A percentile compares a stretch with the other conserved stretches of the same genome.
These are phyloP conservation scores for Arabidopsis suecica DNA, from an alignment of 345 rosid species.

Conservation along the genomic window DNA sequence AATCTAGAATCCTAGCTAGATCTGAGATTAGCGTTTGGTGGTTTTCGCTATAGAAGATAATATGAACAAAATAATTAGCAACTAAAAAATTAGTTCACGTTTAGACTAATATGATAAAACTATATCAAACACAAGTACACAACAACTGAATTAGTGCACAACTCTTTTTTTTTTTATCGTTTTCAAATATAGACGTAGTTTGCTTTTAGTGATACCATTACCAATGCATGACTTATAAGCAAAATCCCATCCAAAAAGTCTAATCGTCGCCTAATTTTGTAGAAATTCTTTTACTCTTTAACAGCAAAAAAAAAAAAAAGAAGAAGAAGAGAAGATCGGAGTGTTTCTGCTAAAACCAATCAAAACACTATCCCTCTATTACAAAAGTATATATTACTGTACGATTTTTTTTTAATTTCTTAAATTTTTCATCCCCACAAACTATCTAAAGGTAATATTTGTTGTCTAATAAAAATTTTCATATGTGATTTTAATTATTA, in stretches of 20 bases:
- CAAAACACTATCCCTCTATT: not conserved
- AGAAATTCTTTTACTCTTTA: not conserved
- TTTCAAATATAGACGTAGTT: conserved; percentile 4
- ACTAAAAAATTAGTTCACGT: not conserved
- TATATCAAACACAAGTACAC: not conserved
- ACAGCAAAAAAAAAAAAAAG: too few species aligned
- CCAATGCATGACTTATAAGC: not conserved
- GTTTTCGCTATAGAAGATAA: not conserved
- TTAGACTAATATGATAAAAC: not conserved
- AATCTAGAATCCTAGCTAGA: not conserved
- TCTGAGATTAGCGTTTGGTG: not conserved
- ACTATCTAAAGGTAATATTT: not conserved
- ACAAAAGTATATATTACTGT: not conserved
- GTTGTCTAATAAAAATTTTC: not conserved
- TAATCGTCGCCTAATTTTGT: conserved; percentile 13
- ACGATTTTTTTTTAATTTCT: not conserved
- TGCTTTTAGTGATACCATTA: not conserved
- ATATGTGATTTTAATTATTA: not conserved
- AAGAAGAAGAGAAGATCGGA: not conserved
- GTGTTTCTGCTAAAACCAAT: not conserved
- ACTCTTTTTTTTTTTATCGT: not conserved
- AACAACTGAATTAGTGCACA: conserved; percentile 16
- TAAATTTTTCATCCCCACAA: not conserved
- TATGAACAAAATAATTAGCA: not conserved
- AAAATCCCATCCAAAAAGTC: conserved; percentile 19